Evolutionary conservation across 179 eudicot species (phyloP), one percentile per base, ranked within the genome.

Genomic region (Drosera spatulata): DNA sequence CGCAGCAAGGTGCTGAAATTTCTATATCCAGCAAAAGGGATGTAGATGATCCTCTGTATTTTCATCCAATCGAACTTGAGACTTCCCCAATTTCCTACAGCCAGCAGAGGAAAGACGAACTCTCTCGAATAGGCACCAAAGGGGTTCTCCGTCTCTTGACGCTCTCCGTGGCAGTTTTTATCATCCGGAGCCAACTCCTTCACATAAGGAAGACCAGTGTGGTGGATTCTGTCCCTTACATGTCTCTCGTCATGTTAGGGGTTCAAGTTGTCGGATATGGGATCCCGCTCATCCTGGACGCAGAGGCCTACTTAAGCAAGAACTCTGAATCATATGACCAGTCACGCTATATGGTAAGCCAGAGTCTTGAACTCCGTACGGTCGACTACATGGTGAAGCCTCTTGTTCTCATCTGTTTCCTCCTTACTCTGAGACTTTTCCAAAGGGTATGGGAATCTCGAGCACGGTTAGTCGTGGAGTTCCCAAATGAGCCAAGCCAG

Each of bases 391-490:
- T 71, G 0, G 91, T 79, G 57, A 88, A 91, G 73, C 65, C 88
- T 73, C 84, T 85, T 10, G 82, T 91, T 2, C 74, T 85, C 57
- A 79, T 73, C 54, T 80, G 85, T 41, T 81, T 91, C 43, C 76
- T 79, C 39, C 41, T 79, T 5, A 85, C 87, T 49, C 66, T 88
- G 10, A 67, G 81, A 69, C 81, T 91, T 15, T 66, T 59, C 69
- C 96, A 88, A 58, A 91, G 82, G 69, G 98, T 88, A 67, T 84
- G 95, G 95, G 77, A 55, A 63, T 79, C 88, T 14, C 83, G 98
- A 7, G 61, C 65, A 53, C 75, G 75, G 68, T 56, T 83, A 55
- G 79, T 72, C 8, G 66, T 79, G 4, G 79, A 74, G 33, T 56
- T 66, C 51, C 80, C 88, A 3, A 75, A 41, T 33, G 80, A 77